Conservation (phyloP, 164 flowering plant species). For the Cinnamomum micranthum region DNA sequence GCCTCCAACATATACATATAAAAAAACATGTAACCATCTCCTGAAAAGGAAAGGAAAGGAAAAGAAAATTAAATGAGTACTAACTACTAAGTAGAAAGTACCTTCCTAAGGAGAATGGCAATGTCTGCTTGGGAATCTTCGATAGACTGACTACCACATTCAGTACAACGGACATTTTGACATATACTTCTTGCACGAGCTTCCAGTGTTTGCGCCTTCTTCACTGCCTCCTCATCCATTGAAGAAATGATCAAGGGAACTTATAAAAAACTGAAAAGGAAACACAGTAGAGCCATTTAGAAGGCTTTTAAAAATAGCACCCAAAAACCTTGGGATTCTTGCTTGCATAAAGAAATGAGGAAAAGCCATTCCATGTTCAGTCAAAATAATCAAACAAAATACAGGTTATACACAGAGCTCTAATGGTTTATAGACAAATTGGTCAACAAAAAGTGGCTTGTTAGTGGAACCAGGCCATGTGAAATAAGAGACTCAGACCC, state of each 20-base stretch:
- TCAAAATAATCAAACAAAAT: too few species aligned
- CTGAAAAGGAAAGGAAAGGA: neutral
- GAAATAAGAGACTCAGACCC: too few species aligned
- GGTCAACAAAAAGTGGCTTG: too few species aligned
- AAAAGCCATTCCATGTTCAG: too few species aligned
- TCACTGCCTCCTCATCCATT: conserved; percentile 64
- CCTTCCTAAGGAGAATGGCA: conserved; percentile 93
- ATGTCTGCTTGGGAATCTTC: conserved; percentile 97
- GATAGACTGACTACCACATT: conserved; percentile 96
- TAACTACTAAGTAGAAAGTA: conserved; percentile 16
- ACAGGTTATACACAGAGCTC: too few species aligned
- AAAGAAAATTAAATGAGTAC: neutral
- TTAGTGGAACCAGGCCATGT: too few species aligned
- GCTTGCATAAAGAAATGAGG: too few species aligned
- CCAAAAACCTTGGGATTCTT: too few species aligned
- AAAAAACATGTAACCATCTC: neutral
- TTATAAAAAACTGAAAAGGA: too few species aligned
- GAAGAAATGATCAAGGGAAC: neutral
- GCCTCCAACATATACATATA: neutral
- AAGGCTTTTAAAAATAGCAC: too few species aligned
- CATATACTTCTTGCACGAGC: conserved; percentile 87
- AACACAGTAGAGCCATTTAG: too few species aligned
- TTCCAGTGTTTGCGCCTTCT: conserved; percentile 53
- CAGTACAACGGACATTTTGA: conserved; percentile 92
- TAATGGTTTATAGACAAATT: too few species aligned